These are phyloP conservation scores for Exophiala sp. DNA, from an alignment of 2,329 filamentous ascomycete genomes.

Conservation along the genomic window DNA sequence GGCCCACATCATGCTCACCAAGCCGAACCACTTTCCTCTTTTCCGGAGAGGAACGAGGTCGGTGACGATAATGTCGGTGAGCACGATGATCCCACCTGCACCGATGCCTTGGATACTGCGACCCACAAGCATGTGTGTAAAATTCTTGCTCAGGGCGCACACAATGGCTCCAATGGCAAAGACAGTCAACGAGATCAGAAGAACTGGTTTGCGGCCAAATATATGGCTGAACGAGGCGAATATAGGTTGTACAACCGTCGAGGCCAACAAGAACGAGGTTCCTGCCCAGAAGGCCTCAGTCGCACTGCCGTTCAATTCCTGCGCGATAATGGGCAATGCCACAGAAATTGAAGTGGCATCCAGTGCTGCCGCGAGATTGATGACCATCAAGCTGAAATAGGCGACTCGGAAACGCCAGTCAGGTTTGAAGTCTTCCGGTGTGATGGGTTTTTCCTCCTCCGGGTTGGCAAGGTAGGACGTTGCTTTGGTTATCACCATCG, in stretches of 20 bases:
- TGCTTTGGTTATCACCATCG: no score
- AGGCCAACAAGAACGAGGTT: conserved; percentile 65
- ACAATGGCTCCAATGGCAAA: conserved; percentile 46
- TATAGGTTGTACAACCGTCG: conserved; percentile 56
- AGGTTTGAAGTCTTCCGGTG: conserved; percentile 18
- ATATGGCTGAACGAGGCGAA: conserved; percentile 47
- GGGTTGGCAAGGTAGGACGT: no score
- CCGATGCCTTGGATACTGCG: conserved; percentile 45
- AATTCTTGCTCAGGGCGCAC: conserved; percentile 39
- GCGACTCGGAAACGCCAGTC: conserved; percentile 43
- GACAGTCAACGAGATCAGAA: conserved; percentile 39
- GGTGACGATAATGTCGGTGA: conserved; percentile 44
- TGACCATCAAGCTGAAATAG: conserved; percentile 51
- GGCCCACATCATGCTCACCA: conserved; percentile 26
- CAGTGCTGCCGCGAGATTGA: conserved; percentile 61
- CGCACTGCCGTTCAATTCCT: conserved; percentile 50
- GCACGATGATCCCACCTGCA: conserved; percentile 38
- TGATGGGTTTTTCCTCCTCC: conserved; percentile 3
- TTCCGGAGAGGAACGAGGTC: conserved; percentile 41
- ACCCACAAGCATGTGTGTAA: conserved; percentile 44
- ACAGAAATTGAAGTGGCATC: conserved; percentile 65
- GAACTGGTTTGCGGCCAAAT: conserved; percentile 45
- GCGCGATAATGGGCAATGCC: conserved; percentile 50
- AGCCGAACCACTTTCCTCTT: conserved; percentile 26
- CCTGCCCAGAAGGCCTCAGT: conserved; percentile 69